Evolutionary conservation across 225 moss, liverwort and hornwort genomes (phyloP).

Genomic region (Climacium dendroides): DNA sequence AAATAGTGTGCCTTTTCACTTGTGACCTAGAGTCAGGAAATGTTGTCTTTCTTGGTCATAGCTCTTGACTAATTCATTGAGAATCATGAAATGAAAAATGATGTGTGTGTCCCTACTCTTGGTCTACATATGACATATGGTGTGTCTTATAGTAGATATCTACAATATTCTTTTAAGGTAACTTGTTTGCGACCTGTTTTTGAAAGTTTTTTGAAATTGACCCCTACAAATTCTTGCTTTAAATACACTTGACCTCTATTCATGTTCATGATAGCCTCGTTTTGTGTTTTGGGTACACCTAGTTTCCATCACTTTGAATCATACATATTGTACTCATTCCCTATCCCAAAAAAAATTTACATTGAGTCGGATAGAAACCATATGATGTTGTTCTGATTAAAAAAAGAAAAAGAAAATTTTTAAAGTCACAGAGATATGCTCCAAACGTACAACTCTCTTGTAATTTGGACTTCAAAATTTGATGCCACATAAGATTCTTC

Average conservation of each 20-base stretch:
- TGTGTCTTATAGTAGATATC: too few species aligned
- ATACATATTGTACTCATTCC: neutral
- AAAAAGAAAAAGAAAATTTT: too few species aligned
- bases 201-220: neutral
- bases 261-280: neutral
- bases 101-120: neutral
- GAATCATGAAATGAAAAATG: neutral
- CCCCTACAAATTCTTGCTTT: neutral
- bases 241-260: neutral
- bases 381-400: too few species aligned
- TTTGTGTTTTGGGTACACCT: neutral
- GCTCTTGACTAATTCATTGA: neutral
- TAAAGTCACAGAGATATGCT: too few species aligned
- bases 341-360: neutral
- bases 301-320: neutral
- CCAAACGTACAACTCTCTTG: neutral
- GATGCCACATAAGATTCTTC: too few species aligned
- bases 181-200: neutral
- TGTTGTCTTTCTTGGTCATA: neutral
- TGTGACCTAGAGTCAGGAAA: neutral
- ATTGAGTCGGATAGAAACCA: neutral
- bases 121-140: neutral
- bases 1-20: neutral
- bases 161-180: neutral
- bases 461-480: neutral